A percentile compares a stretch with the other conserved stretches of the same genome.
These are phyloP conservation scores for Pyrenophora tritici-repentis DNA, from an alignment of 2,329 filamentous ascomycete species.

Conservation along the genomic window DNA sequence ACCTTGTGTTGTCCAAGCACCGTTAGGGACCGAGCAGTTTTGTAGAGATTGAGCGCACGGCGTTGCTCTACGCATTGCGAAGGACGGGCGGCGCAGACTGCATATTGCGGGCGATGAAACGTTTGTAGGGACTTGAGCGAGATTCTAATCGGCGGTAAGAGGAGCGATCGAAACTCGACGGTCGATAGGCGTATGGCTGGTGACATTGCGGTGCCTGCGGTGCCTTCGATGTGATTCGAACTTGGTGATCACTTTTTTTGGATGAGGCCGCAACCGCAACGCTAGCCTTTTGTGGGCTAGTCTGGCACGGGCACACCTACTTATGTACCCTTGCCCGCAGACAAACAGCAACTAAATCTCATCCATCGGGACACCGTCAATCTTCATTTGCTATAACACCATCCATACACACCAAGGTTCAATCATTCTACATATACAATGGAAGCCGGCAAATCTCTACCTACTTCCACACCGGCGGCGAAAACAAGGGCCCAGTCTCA, in stretches of 20 bases:
- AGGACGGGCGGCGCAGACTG: neutral
- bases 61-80: slow-evolving; percentile 26
- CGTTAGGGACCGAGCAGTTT: slow-evolving; percentile 31
- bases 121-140: slow-evolving; percentile 17
- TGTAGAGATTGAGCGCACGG: slow-evolving; percentile 36
- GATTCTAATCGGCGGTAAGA: slow-evolving; percentile 24
- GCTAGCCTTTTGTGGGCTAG: neutral
- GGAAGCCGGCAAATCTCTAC: neutral
- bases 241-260: too few species aligned
- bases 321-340: too few species aligned
- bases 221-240: neutral
- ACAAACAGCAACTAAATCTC: too few species aligned
- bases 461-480: slow-evolving; percentile 15
- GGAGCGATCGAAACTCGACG: slow-evolving; percentile 27
- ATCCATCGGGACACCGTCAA: too few species aligned
- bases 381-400: too few species aligned
- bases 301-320: too few species aligned
- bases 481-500: slow-evolving; percentile 6
- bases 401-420: neutral
- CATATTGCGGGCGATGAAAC: slow-evolving; percentile 21
- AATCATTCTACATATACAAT: neutral
- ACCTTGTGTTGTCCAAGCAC: slow-evolving; percentile 35
- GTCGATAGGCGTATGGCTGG: slow-evolving; percentile 13
- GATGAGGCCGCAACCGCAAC: neutral
- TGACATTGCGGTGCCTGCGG: slow-evolving; percentile 18